Conservation (phyloP, 768 basidiomycete species). For the Boletus huronensis region DNA sequence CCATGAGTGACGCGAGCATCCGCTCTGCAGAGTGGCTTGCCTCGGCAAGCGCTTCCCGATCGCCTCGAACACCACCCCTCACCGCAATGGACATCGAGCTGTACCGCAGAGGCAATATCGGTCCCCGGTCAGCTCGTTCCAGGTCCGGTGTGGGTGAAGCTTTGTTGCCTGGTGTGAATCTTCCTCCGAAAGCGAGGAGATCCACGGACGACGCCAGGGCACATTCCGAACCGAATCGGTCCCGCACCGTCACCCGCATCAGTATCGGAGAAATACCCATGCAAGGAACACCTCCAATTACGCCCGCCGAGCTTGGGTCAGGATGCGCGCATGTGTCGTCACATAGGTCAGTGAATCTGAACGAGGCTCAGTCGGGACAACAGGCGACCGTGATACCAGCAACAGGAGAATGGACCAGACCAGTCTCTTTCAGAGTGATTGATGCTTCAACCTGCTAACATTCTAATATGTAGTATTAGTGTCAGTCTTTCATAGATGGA, state of each 20-base stretch:
- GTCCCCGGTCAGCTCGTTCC: slow-evolving; percentile 2
- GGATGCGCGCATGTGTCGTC: slow-evolving; percentile 27
- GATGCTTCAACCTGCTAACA: neutral
- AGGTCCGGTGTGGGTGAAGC: neutral
- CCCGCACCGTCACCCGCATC: slow-evolving; percentile 13
- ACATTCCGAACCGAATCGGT: neutral
- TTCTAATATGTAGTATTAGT: slow-evolving; percentile 14
- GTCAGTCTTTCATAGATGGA: slow-evolving; percentile 2
- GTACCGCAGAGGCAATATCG: slow-evolving; percentile 22
- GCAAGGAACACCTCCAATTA: slow-evolving; percentile 34
- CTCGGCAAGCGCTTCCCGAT: slow-evolving; percentile 17
- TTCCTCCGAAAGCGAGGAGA: neutral
- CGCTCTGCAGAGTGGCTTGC: slow-evolving; percentile 33
- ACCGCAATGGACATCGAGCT: slow-evolving; percentile 24
- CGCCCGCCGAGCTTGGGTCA: slow-evolving; percentile 18
- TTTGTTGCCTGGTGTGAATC: neutral
- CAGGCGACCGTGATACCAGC: slow-evolving; percentile 19
- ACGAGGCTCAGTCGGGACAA: slow-evolving; percentile 14
- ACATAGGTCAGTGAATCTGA: slow-evolving; percentile 29
- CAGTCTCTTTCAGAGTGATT: neutral
- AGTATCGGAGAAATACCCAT: slow-evolving; percentile 39
- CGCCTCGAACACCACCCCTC: slow-evolving; percentile 9
- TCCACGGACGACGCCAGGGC: slow-evolving; percentile 4
- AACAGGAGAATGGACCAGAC: neutral
- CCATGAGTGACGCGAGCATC: slow-evolving; percentile 27